Evolutionary conservation across 768 basidiomycete species (phyloP), one percentile per base, ranked within the genome.

Genomic region (Tulasnella sp.): DNA sequence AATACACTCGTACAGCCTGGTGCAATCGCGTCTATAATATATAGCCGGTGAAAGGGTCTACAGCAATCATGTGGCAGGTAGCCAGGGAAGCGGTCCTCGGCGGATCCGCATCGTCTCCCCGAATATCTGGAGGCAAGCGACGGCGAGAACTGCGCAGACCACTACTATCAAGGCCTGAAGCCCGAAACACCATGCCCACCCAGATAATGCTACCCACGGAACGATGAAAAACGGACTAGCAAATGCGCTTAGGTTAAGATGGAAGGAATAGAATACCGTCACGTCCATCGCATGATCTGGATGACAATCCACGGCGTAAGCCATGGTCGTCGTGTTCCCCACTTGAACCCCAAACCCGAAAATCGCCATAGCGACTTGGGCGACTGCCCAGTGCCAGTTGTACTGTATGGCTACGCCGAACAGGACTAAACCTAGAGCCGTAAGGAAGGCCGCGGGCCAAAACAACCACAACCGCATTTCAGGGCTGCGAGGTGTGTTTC

Each of bases 211-310:
- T 39, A 80, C 80, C 80, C 68, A 77, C 7, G 81, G 81, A 19
- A 80, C 80, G 44, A 81, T 81, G 72, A 74, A 81, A 48, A 81
- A 81, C 3, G 81, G 81, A 81, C 80, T 80, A 6, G 81, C 81
- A 48, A 81, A 81, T 8, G 81, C 81, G 40, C 40, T 46, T 21
- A 81, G 40, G 62, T 81, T 81, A n/a, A 81, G 76, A 56, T 81
- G 81, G 27, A 81, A 71, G n/a, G 48, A 77, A 73, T 81, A 81
- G 71, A 81, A 81, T 24, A 74, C 80, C n/a, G 75, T 75, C 21
- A 81, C 78, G 73, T 79, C 74, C 81, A 81, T 81, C n/a, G 75
- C 80, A 31, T 81, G 75, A 24, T 80, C 75, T n/a, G 81, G 81
- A 74, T 81, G 79, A 46, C 80, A 81, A n/a, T 81, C 81, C 24